These are phyloP conservation scores for Eruca vesicaria DNA, from an alignment of 441 rosid genomes.

Conservation along the genomic window DNA sequence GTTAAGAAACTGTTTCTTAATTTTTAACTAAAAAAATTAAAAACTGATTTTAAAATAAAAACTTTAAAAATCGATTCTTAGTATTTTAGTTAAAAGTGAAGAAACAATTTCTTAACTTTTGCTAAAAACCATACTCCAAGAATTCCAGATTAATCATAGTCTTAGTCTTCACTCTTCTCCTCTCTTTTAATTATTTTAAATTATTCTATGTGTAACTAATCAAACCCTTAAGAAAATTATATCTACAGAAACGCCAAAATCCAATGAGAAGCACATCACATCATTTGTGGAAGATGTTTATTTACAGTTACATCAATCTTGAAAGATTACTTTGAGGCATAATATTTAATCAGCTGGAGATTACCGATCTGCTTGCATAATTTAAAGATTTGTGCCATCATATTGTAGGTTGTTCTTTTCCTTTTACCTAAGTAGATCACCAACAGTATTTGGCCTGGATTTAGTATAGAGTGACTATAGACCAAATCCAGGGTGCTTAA, in stretches of 20 bases:
- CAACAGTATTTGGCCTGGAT: slow-evolving; percentile 28
- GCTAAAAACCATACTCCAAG: too few species aligned
- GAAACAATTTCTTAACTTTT: too few species aligned
- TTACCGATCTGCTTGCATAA: neutral
- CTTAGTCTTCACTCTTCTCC: too few species aligned
- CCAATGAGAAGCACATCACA: slow-evolving; percentile 19
- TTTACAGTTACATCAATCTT: slow-evolving; percentile 17
- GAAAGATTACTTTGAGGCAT: neutral
- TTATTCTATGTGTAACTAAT: too few species aligned
- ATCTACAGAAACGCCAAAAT: slow-evolving; percentile 1
- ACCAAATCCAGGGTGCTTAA: slow-evolving; percentile 37
- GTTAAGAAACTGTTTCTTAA: too few species aligned
- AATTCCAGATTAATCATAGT: too few species aligned
- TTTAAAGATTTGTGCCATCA: slow-evolving; percentile 13
- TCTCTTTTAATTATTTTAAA: too few species aligned
- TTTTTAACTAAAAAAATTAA: too few species aligned
- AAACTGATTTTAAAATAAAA: too few species aligned
- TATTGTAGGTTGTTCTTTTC: slow-evolving; percentile 2
- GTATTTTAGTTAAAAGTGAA: too few species aligned
- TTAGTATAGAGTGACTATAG: slow-evolving; percentile 8
- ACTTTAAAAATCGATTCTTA: too few species aligned
- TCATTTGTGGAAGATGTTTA: slow-evolving; percentile 12
- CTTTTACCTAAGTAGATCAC: slow-evolving; percentile 19
- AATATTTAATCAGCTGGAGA: neutral
- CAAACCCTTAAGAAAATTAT: too few species aligned